Conservation (phyloP, 2,329 filamentous ascomycete genomes). For the Cyclaneusma minus region DNA sequence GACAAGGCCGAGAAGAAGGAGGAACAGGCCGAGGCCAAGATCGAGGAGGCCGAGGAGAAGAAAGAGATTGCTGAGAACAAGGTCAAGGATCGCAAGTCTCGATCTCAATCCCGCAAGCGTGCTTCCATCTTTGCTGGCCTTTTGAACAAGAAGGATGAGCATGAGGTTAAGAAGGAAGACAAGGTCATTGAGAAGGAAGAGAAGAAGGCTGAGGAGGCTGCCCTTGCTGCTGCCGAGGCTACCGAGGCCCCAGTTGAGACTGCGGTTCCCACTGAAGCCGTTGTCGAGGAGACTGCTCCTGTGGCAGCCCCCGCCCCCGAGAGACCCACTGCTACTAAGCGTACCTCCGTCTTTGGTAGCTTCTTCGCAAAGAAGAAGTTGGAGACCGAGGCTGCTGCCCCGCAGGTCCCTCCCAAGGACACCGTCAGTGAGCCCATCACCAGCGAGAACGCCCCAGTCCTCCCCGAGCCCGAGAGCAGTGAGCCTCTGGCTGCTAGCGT, state of each 20-base stretch:
- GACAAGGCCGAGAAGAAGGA: slow-evolving; percentile 16
- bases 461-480: slow-evolving; percentile 16
- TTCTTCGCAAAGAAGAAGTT: slow-evolving; percentile 17
- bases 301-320: slow-evolving; percentile 26
- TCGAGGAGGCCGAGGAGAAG: slow-evolving; percentile 18
- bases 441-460: slow-evolving; percentile 18
- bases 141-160: slow-evolving; percentile 38
- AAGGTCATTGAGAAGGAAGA: slow-evolving; percentile 21
- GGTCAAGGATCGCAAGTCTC: slow-evolving; percentile 44
- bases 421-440: slow-evolving; percentile 9
- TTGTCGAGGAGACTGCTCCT: slow-evolving; percentile 13
- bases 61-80: slow-evolving; percentile 29
- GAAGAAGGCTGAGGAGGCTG: slow-evolving; percentile 22
- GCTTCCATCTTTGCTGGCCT: slow-evolving; percentile 46
- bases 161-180: slow-evolving; percentile 22
- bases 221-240: slow-evolving; percentile 12
- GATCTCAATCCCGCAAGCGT: slow-evolving; percentile 50
- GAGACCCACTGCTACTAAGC: slow-evolving; percentile 18
- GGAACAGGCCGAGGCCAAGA: slow-evolving; percentile 21
- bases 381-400: slow-evolving; percentile 7
- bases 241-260: slow-evolving; percentile 11
- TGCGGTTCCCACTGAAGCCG: slow-evolving; percentile 20
- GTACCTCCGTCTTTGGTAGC: slow-evolving; percentile 17
- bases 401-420: slow-evolving; percentile 17
- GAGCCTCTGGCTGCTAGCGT: slow-evolving; percentile 16